phyloP scores from a whole-genome alignment of 768 basidiomycete species.

The Pholiota microspora region DNA sequence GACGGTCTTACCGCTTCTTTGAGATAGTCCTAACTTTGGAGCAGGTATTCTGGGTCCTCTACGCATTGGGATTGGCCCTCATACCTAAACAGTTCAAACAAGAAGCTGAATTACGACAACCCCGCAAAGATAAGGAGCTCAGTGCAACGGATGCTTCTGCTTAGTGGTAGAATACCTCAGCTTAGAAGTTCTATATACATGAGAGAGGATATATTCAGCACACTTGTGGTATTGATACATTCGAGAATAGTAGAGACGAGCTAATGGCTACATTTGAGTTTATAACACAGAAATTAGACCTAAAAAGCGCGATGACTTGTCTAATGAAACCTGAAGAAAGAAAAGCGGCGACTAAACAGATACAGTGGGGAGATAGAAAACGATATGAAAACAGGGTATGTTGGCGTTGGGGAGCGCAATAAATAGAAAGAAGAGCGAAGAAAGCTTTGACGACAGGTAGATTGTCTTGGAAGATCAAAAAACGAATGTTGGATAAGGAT shows the following conservation, averaged over 20 bases:
- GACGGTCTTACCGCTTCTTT: background rate
- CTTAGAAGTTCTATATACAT: background rate
- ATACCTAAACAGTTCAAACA: slow-evolving; percentile 45
- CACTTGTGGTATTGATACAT: slow-evolving; percentile 21
- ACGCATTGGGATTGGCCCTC: slow-evolving; percentile 37
- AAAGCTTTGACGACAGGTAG: slow-evolving; percentile 1
- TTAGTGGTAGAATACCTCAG: slow-evolving; percentile 6
- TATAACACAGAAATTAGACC: slow-evolving; percentile 10
- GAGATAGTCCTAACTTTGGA: background rate
- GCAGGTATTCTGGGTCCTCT: slow-evolving; percentile 49
- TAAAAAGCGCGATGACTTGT: slow-evolving; percentile 11
- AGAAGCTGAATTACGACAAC: slow-evolving; percentile 28
- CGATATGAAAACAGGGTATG: slow-evolving; percentile 16
- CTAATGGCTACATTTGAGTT: slow-evolving; percentile 5
- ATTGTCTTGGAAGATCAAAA: slow-evolving; percentile 1
- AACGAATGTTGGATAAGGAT: slow-evolving; percentile 2
- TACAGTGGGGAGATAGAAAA: slow-evolving; percentile 20
- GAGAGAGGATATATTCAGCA: slow-evolving; percentile 22
- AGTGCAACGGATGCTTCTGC: slow-evolving; percentile 9
- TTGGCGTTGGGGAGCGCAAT: slow-evolving; percentile 1
- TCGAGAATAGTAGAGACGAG: slow-evolving; percentile 3
- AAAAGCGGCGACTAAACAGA: slow-evolving; percentile 17
- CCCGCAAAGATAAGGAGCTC: slow-evolving; percentile 18
- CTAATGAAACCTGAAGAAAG: slow-evolving; percentile 7
- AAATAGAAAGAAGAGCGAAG: slow-evolving; percentile 4